Conservation (phyloP, 1,139 yeast genomes). For the Saccharomyces hybrid region DNA sequence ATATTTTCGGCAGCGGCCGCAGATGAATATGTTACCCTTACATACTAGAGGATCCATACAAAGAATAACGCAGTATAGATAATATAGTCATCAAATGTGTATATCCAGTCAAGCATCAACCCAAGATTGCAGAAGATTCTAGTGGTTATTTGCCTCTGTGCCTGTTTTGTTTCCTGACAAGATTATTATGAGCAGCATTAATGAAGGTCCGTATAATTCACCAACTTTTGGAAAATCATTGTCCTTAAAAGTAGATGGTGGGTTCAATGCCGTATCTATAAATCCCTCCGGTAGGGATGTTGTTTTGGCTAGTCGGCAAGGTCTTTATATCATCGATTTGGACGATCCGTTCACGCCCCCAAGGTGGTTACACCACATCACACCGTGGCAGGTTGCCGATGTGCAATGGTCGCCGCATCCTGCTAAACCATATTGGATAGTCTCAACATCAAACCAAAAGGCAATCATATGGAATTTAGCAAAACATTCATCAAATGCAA, state of each 20-base stretch:
- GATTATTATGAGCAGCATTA: neutral
- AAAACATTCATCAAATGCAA: slow-evolving; percentile 67
- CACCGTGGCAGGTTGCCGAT: slow-evolving; percentile 98
- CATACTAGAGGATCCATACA: neutral
- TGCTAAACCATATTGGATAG: slow-evolving; percentile 81
- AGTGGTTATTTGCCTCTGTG: neutral
- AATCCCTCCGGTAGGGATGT: slow-evolving; percentile 93
- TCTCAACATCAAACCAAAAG: slow-evolving; percentile 90
- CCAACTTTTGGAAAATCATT: slow-evolving; percentile 71
- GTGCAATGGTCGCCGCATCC: slow-evolving; percentile 96
- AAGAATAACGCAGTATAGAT: neutral
- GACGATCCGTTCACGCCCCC: slow-evolving; percentile 96
- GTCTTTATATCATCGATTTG: slow-evolving; percentile 80
- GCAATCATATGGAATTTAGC: slow-evolving; percentile 91
- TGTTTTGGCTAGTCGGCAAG: slow-evolving; percentile 77
- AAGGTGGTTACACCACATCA: slow-evolving; percentile 81
- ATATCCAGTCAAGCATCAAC: neutral
- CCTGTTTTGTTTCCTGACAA: slow-evolving; percentile 1
- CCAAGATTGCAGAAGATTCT: too few species aligned
- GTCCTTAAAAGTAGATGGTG: slow-evolving; percentile 83
- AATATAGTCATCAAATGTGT: neutral
- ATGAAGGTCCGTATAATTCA: slow-evolving; percentile 33
- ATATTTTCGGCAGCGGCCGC: neutral
- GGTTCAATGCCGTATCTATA: slow-evolving; percentile 87
- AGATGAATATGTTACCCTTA: neutral